phyloP scores from a whole-genome alignment of 441 rosid species.

The Erodium texanum region DNA sequence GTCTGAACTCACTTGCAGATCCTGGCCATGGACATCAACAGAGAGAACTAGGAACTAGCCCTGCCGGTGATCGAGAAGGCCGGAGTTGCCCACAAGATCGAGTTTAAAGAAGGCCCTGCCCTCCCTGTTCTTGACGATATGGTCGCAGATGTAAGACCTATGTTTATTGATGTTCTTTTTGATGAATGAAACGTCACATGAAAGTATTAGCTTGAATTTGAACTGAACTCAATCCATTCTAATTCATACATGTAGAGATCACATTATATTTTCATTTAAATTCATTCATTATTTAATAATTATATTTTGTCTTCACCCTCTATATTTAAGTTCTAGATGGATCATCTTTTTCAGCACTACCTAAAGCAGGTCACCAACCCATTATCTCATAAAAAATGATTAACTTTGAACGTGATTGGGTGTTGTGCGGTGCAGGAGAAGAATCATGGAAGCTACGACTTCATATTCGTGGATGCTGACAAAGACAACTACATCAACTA shows the following conservation, averaged over 20 bases:
- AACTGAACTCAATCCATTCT: no score
- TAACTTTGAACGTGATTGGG: neutral
- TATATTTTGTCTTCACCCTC: no score
- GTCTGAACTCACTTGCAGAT: conserved; percentile 38
- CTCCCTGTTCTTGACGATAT: conserved; percentile 73
- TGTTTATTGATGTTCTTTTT: no score
- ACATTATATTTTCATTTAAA: no score
- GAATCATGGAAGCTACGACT: conserved; percentile 67
- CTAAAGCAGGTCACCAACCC: neutral
- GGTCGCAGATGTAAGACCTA: conserved; percentile 67
- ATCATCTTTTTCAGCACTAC: neutral
- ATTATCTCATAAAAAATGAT: neutral
- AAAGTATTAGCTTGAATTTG: no score
- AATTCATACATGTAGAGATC: no score
- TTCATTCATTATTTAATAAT: no score
- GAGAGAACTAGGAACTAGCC: conserved; percentile 81
- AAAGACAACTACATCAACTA: conserved; percentile 90
- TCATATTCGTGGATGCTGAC: conserved; percentile 92
- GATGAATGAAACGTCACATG: no score
- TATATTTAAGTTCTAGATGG: no score
- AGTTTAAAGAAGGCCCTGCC: conserved; percentile 92
- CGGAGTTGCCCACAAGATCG: conserved; percentile 88
- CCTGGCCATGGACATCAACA: conserved; percentile 89
- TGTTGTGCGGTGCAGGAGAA: conserved; percentile 40
- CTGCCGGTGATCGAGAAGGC: conserved; percentile 83